phyloP scores from a whole-genome alignment of 2,329 filamentous ascomycete species.

The Graphilbum ipis-grandicollis region DNA sequence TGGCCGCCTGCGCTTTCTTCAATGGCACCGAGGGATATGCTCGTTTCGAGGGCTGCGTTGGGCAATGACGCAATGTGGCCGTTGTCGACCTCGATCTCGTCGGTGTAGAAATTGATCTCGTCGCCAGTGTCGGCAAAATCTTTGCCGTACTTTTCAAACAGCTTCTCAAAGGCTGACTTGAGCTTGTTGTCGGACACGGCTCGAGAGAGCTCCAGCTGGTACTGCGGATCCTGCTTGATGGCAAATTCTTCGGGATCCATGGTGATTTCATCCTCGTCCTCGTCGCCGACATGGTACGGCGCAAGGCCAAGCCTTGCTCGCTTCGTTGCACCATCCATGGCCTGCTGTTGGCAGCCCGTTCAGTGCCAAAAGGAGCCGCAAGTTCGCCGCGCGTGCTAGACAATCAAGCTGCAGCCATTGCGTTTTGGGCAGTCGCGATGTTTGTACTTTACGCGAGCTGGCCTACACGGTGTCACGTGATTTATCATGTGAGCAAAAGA shows the following conservation, averaged over 20 bases:
- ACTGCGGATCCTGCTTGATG: slow-evolving; percentile 30
- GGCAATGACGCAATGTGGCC: slow-evolving; percentile 49
- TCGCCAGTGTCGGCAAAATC: slow-evolving; percentile 76
- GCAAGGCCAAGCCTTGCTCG: slow-evolving; percentile 5
- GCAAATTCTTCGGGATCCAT: slow-evolving; percentile 29
- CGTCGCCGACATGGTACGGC: slow-evolving; percentile 18
- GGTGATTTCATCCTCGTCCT: slow-evolving; percentile 29
- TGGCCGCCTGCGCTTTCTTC: slow-evolving; percentile 6
- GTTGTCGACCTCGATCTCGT: slow-evolving; percentile 75
- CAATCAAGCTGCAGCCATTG: no score
- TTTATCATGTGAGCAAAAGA: no score
- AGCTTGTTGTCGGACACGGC: slow-evolving; percentile 52
- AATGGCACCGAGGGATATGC: not conserved
- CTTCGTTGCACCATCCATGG: slow-evolving; percentile 9
- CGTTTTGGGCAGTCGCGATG: no score
- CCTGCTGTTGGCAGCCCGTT: no score
- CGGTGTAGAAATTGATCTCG: slow-evolving; percentile 72
- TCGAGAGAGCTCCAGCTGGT: slow-evolving; percentile 43
- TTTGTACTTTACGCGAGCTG: no score
- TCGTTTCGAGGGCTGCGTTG: slow-evolving; percentile 13
- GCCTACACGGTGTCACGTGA: no score
- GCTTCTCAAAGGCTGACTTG: slow-evolving; percentile 70
- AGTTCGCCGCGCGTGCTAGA: no score
- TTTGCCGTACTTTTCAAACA: slow-evolving; percentile 74
- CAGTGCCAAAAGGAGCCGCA: no score